Base-by-base conservation (phyloP, 768 basidiomycete species). In the Termitomyces sp. region DNA sequence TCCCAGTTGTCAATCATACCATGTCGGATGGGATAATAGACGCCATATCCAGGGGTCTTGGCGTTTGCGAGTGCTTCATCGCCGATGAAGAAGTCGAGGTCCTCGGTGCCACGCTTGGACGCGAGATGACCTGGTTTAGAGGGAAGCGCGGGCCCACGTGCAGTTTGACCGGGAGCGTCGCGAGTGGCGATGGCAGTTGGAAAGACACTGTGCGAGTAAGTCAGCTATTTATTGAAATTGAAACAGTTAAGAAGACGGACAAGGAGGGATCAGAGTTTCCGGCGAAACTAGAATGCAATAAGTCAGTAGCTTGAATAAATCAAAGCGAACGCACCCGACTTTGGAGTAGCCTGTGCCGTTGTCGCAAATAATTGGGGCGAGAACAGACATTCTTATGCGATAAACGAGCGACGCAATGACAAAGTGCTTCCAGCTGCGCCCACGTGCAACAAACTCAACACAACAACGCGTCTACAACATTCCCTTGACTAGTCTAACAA, bases 261-360 rank as follows among this genome's bases (percentile, higher is more conserved):
- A 96, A 99, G 9, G 96, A 98, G 19, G 97, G 97, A 74, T 98
- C 95, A 45, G 93, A 97, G 74, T 99, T 99, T 52, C 96, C 96
- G 43, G 97, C 95, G 72, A 97, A 98, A 35, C 96, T 95, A 57
- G 44, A 40, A 45, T 51, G 44, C 57, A 44, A 57, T 59, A 46
- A 32, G 21, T 35, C 41, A 4, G 45, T 45, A 32, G 30, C 26
- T 21, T 40, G 24, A 17, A 22, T 17, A 50, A 41, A 44, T 34
- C 34, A 19, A 22, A 12, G n/a, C 21, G 42, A 71, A 34, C 86
- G 43, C 69, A 94, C 93, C 95, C 96, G 71, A 98, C 88, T 82
- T 98, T 98, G 11, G 95, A 96, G 71, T 81, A 98, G 34, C 96
- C 95, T 44, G 95, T 97, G 41, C 95, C 95, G 77, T 98, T 97